Conservation (phyloP, 1,139 yeast genomes). For the Scheffersomyces insectosa region DNA sequence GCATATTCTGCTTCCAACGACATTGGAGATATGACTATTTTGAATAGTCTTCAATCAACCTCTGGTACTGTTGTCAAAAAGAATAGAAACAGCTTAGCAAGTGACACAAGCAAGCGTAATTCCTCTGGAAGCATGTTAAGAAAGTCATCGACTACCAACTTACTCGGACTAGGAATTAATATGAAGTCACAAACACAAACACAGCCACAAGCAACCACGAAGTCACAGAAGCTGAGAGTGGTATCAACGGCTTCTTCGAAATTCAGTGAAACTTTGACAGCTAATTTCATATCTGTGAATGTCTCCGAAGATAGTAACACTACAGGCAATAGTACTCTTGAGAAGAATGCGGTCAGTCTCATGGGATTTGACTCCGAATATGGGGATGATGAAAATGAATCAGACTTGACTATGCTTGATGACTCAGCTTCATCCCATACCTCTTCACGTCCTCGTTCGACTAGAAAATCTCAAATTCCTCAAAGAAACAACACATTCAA, state of each 20-base stretch:
- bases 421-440: slow-evolving; percentile 11
- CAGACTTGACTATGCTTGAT: slow-evolving; percentile 24
- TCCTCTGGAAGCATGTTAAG: slow-evolving; percentile 15
- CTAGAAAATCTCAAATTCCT: too few species aligned
- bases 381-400: slow-evolving; percentile 19
- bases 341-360: slow-evolving; percentile 14
- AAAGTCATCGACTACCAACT: slow-evolving; percentile 25
- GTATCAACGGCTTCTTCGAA: slow-evolving; percentile 5
- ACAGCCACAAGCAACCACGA: slow-evolving; percentile 2
- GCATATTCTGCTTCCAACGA: slow-evolving; percentile 17
- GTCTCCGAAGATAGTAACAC: slow-evolving; percentile 21
- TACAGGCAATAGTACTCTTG: slow-evolving; percentile 14
- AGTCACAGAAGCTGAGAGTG: slow-evolving; percentile 2
- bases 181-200: slow-evolving; percentile 8
- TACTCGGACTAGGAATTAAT: slow-evolving; percentile 35
- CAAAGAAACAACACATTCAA: neutral
- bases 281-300: slow-evolving; percentile 24
- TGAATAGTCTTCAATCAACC: slow-evolving; percentile 25
- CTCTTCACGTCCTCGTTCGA: neutral
- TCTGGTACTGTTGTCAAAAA: slow-evolving; percentile 35
- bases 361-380: slow-evolving; percentile 17
- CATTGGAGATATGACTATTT: slow-evolving; percentile 29
- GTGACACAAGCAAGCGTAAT: slow-evolving; percentile 4
- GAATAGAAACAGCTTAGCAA: slow-evolving; percentile 8
- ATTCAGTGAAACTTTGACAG: neutral